phyloP scores from a whole-genome alignment of 2,329 filamentous ascomycete species.

The Helotiales sp. region DNA sequence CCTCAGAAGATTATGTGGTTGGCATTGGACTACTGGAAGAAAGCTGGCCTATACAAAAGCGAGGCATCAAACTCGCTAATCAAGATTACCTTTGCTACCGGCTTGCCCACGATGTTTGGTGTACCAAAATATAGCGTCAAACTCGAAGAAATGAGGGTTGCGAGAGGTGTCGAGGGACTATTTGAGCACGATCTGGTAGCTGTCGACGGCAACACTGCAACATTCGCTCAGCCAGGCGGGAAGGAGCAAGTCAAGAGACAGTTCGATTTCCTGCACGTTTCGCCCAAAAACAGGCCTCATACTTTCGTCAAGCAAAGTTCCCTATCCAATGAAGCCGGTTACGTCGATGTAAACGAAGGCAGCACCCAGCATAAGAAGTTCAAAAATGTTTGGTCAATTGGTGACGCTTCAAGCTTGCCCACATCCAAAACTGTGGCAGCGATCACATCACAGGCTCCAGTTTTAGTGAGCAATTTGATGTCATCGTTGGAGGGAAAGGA shows the following conservation, averaged over 20 bases:
- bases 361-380: slow-evolving; percentile 60
- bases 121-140: slow-evolving; percentile 63
- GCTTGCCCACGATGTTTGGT: slow-evolving; percentile 61
- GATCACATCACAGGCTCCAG: slow-evolving; percentile 56
- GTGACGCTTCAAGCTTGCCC: slow-evolving; percentile 63
- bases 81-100: slow-evolving; percentile 60
- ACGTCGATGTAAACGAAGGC: slow-evolving; percentile 60
- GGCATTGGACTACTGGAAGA: slow-evolving; percentile 63
- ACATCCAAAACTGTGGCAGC: slow-evolving; percentile 62
- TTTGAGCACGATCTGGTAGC: slow-evolving; percentile 62
- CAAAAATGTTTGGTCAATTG: slow-evolving; percentile 62
- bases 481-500: slow-evolving; percentile 52
- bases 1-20: slow-evolving; percentile 69
- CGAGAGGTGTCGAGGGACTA: slow-evolving; percentile 61
- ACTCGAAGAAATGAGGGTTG: slow-evolving; percentile 57
- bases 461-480: slow-evolving; percentile 56
- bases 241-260: slow-evolving; percentile 49
- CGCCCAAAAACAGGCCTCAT: slow-evolving; percentile 64
- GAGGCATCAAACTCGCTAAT: slow-evolving; percentile 50
- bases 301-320: slow-evolving; percentile 57
- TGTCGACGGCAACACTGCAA: slow-evolving; percentile 58
- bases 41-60: slow-evolving; percentile 54
- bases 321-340: slow-evolving; percentile 60
- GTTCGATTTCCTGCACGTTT: slow-evolving; percentile 62
- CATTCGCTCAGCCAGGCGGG: slow-evolving; percentile 53